Base-by-base conservation (phyloP, 1,139 yeast genomes). In the Pichia sp. region DNA sequence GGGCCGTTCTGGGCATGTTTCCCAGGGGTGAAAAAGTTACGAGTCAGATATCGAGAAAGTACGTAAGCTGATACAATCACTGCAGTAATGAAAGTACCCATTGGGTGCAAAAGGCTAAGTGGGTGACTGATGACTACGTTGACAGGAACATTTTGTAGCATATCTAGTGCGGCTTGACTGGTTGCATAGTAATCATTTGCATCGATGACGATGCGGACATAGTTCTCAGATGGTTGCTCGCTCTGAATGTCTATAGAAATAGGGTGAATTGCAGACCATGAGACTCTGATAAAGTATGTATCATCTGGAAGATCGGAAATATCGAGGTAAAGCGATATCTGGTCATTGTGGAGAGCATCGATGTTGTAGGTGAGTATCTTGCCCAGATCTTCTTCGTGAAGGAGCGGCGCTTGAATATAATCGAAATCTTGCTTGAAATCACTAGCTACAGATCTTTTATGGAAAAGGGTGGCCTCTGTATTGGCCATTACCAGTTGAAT, bases 231-330 rank as follows among this genome's bases (percentile, higher is more conserved):
- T 10, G 28, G 35, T 16, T 27, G 27, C 27, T 27, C 39, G 7
- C 31, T 8, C 3, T 28, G 23, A 28, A 44, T 7, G 16, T 27
- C 39, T 4, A 58, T 44, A 34, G 44, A 41, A 28, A 57, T 42
- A 4, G 61, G 61, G 36, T 53, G 47, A 3, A 56, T 47, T 2
- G 61, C 60, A 27, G 51, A 39, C 60, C 60, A 58, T 40, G 56
- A 52, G 4, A 53, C 47, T 23, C 52, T 51, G 27, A 54, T 41
- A 27, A 45, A 41, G 35, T 34, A 38, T 16, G 32, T 28, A n/a
- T 5, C 33, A 28, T 38, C 11, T 10, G 40, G 33, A 5, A 27
- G 5, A n/a, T 34, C 23, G 7, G 36, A 11, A 16, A 16, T 11
- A 11, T 34, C n/a, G 33, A 31, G 10, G 10, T 31, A 31, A 7